A percentile compares a stretch with the other conserved stretches of the same genome.
Conservation (phyloP, 768 basidiomycete genomes). For the Suillus americanus region DNA sequence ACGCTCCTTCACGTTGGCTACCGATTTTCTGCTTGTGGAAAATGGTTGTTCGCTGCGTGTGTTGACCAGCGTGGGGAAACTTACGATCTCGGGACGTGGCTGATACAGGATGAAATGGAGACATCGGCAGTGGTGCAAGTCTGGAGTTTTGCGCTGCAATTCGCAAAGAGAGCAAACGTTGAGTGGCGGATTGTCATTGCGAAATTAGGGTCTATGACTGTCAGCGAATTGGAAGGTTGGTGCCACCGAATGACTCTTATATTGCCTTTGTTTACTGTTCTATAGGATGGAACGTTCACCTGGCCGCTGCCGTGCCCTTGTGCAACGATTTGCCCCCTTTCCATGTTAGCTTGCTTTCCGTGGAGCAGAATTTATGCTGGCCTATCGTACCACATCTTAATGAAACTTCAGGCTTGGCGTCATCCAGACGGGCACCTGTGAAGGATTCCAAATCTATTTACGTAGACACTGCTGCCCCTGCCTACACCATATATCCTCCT, state of each 20-base stretch:
- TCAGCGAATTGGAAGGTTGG: conserved; percentile 67
- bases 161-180: conserved; percentile 63
- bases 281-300: conserved; percentile 66
- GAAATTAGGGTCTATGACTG: conserved; percentile 61
- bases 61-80: conserved; percentile 80
- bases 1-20: conserved; percentile 80
- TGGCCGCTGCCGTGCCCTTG: conserved; percentile 41
- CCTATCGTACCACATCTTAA: conserved; percentile 43
- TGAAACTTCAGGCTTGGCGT: conserved; percentile 20
- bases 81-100: conserved; percentile 67
- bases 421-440: conserved; percentile 28
- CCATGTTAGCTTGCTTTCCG: conserved; percentile 61
- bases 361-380: conserved; percentile 61
- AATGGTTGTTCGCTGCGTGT: conserved; percentile 76
- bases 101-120: conserved; percentile 49
- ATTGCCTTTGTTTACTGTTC: conserved; percentile 8
- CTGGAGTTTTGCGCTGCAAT: conserved; percentile 67
- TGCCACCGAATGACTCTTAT: conserved; percentile 10
- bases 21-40: conserved; percentile 58
- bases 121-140: conserved; percentile 55
- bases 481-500: conserved; percentile 49
- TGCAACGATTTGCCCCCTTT: conserved; percentile 47
- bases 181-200: conserved; percentile 82
- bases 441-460: conserved; percentile 34
- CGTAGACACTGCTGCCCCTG: conserved; percentile 39